Base-by-base conservation (phyloP, 345 rosid species). In the Camelina sativa region DNA sequence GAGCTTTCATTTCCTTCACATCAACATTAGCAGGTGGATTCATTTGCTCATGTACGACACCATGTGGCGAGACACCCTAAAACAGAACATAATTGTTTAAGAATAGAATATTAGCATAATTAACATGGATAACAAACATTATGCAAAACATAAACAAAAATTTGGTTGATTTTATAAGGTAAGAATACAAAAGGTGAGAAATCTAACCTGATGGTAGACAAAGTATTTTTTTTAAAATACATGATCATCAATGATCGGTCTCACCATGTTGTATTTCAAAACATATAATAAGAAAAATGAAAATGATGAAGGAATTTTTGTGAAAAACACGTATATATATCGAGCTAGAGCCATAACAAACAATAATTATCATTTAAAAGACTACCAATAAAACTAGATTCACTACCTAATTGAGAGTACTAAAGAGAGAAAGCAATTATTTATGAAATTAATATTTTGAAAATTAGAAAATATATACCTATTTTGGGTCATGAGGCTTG, bases 31-130 rank as follows among this genome's bases (percentile, higher is more conserved):
- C 5, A 7, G 20, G 15, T 25, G 43, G 1, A 35, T 11, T 5
- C 16, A 35, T 1, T 50, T 34, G 47, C 2, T 34, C 59, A 19
- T 34, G 8, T 17, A 34, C 15, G 1, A 0, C 47, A 51, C 7
- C 20, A 11, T 35, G 3, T 44, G 73, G 43, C 55, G 64, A 30
- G 44, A 7, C 43, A 56, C 8, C 43, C 44, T 69, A 51, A 66
- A 66, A 20, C 20, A 66, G 0, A 69, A 43, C 41, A n/a, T 6
- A 55, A 28, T 2, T 37, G 3, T 52, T 23, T 15, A 5, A 23
- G 52, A 25, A 38, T 9, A 48, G 6, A 16, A 25, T 30, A 4
- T 16, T 30, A 30, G 32, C 41, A 65, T 32, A 25, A 25, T 25
- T 8, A 15, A 8, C 43, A 17, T 47, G 56, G 48, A 30, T 46